Evolutionary conservation across 805 yeast genomes (phyloP).

Genomic region (Metschnikowia kunwiensis): DNA sequence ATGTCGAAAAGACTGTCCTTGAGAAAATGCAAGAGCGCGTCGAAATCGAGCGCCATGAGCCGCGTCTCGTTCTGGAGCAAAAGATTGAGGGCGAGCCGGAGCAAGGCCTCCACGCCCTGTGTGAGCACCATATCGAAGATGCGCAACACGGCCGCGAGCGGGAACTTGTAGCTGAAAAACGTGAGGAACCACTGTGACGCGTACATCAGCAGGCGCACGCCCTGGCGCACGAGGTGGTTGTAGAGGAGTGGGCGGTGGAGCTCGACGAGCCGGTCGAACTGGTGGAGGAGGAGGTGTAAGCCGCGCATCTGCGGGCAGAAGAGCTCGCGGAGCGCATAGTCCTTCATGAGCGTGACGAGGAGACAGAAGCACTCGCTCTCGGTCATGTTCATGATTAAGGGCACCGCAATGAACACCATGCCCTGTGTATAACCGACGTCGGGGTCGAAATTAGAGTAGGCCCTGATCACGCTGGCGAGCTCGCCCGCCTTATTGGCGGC

Average conservation of each 20-base stretch:
- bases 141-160: slow-evolving; percentile 80
- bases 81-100: slow-evolving; percentile 80
- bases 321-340: slow-evolving; percentile 72
- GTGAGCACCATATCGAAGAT: slow-evolving; percentile 85
- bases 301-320: slow-evolving; percentile 94
- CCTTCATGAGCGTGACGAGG: slow-evolving; percentile 77
- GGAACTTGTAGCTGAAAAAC: slow-evolving; percentile 91
- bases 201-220: slow-evolving; percentile 89
- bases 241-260: slow-evolving; percentile 68
- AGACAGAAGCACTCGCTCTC: slow-evolving; percentile 85
- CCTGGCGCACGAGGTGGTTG: slow-evolving; percentile 78
- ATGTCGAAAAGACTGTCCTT: slow-evolving; percentile 76
- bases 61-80: slow-evolving; percentile 64
- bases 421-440: slow-evolving; percentile 99
- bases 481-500: slow-evolving; percentile 58
- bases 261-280: slow-evolving; percentile 85
- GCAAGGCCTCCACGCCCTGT: slow-evolving; percentile 84
- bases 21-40: slow-evolving; percentile 68
- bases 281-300: slow-evolving; percentile 76
- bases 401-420: slow-evolving; percentile 90
- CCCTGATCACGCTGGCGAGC: slow-evolving; percentile 71
- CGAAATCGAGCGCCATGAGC: slow-evolving; percentile 65
- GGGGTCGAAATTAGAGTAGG: slow-evolving; percentile 79
- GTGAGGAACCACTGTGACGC: slow-evolving; percentile 98
- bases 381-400: slow-evolving; percentile 73